Evolutionary conservation across 208 protist species (phyloP).

Genomic region (Angomonas ambiguus): DNA sequence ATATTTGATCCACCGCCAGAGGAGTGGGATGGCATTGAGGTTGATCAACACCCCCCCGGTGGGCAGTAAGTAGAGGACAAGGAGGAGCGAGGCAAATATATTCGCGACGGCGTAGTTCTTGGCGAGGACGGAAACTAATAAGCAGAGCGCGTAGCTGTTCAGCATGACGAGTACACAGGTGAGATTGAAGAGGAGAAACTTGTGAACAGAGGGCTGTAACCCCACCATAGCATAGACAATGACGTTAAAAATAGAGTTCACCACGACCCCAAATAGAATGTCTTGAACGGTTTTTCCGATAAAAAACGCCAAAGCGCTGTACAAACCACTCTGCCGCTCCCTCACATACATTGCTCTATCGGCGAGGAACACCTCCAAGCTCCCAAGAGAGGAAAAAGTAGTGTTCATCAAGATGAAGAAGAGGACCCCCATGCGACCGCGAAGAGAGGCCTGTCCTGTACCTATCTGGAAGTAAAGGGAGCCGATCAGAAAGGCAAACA

Average conservation of each 20-base stretch:
- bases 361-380: slow-evolving; percentile 45
- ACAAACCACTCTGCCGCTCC: slow-evolving; percentile 70
- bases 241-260: slow-evolving; percentile 39
- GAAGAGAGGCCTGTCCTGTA: slow-evolving; percentile 36
- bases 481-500: slow-evolving; percentile 65
- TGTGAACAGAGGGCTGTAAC: slow-evolving; percentile 30
- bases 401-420: slow-evolving; percentile 78
- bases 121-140: slow-evolving; percentile 59
- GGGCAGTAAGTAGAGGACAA: slow-evolving; percentile 60
- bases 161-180: slow-evolving; percentile 46
- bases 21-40: slow-evolving; percentile 38
- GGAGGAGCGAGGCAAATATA: slow-evolving; percentile 48
- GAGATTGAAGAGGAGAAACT: slow-evolving; percentile 41
- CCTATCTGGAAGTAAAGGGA: slow-evolving; percentile 70
- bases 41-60: slow-evolving; percentile 63
- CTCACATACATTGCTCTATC: slow-evolving; percentile 55
- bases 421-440: slow-evolving; percentile 60
- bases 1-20: slow-evolving; percentile 77
- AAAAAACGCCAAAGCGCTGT: slow-evolving; percentile 55
- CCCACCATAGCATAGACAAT: slow-evolving; percentile 61
- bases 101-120: slow-evolving; percentile 52
- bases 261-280: slow-evolving; percentile 40
- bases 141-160: slow-evolving; percentile 57
- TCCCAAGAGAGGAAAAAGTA: slow-evolving; percentile 47
- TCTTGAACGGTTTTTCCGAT: slow-evolving; percentile 64